Conservation (phyloP, 495 filamentous ascomycete species). For the Astrothelium subdiscretum region DNA sequence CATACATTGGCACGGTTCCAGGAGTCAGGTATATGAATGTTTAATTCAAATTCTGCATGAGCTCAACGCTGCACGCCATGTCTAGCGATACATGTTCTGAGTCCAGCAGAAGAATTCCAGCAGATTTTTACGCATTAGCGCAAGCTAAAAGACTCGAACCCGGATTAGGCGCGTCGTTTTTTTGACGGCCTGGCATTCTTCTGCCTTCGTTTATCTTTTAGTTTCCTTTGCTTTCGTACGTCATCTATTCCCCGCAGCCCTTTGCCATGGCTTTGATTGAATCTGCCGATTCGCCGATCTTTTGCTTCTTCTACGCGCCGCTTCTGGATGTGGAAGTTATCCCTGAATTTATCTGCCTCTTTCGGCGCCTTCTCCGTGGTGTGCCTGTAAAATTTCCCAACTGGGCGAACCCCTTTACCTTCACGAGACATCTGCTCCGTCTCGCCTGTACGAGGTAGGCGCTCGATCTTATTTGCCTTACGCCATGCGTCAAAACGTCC, state of each 20-base stretch:
- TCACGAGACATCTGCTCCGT: conserved; percentile 44
- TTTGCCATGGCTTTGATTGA: conserved; percentile 54
- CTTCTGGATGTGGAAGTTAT: conserved; percentile 83
- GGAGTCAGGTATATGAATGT: neutral
- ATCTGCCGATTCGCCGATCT: conserved; percentile 67
- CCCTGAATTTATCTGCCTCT: conserved; percentile 76
- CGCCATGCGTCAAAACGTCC: conserved; percentile 90
- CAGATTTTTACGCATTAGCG: neutral
- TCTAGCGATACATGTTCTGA: neutral
- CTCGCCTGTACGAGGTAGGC: conserved; percentile 72
- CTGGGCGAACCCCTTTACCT: conserved; percentile 22
- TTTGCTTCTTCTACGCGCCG: conserved; percentile 78
- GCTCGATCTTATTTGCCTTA: conserved; percentile 65
- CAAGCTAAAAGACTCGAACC: neutral
- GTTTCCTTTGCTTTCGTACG: conserved; percentile 66
- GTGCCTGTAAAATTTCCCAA: conserved; percentile 58
- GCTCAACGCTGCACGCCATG: neutral
- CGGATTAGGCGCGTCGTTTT: conserved; percentile 31
- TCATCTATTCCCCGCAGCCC: conserved; percentile 67
- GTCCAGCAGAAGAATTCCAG: neutral
- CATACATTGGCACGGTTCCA: neutral
- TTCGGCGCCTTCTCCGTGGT: conserved; percentile 78
- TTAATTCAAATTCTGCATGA: neutral
- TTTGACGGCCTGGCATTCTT: conserved; percentile 84
- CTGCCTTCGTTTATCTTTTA: conserved; percentile 62